phyloP scores from a whole-genome alignment of 2,329 filamentous ascomycete genomes.

The Lasiodiplodia citricola region DNA sequence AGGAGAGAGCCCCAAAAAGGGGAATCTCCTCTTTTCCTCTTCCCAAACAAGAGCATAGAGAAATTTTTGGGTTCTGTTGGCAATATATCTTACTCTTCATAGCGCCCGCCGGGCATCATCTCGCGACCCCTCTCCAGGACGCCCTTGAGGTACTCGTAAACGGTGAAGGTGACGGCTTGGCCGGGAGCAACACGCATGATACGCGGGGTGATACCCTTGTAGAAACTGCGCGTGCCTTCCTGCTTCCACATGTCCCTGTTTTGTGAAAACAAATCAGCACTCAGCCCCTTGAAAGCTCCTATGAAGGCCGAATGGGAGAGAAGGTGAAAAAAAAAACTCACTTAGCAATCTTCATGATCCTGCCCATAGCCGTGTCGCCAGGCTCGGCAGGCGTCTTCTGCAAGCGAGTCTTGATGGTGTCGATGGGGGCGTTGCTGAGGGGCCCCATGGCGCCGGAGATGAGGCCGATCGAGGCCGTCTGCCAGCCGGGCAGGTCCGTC shows the following conservation, averaged over 20 bases:
- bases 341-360: slow-evolving; percentile 76
- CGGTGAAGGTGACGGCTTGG: slow-evolving; percentile 77
- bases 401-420: slow-evolving; percentile 97
- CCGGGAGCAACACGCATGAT: slow-evolving; percentile 97
- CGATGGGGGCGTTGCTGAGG: slow-evolving; percentile 94
- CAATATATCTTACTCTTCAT: slow-evolving; percentile 52
- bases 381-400: slow-evolving; percentile 86
- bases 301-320: background rate
- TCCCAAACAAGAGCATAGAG: background rate
- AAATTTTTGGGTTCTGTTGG: background rate
- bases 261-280: slow-evolving; percentile 42
- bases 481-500: slow-evolving; percentile 78
- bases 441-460: slow-evolving; percentile 95
- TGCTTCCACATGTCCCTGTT: slow-evolving; percentile 66
- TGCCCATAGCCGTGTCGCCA: slow-evolving; percentile 78
- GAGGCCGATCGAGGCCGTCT: slow-evolving; percentile 89
- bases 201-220: slow-evolving; percentile 97
- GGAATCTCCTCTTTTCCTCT: background rate
- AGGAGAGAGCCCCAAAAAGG: background rate
- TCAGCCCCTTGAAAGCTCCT: background rate
- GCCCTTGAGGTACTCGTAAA: slow-evolving; percentile 59
- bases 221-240: slow-evolving; percentile 93
- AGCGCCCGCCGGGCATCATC: slow-evolving; percentile 52
- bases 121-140: slow-evolving; percentile 55
- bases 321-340: slow-evolving; percentile 40